Base-by-base conservation (phyloP, 305 asterid genomes). In the Withania somnifera region DNA sequence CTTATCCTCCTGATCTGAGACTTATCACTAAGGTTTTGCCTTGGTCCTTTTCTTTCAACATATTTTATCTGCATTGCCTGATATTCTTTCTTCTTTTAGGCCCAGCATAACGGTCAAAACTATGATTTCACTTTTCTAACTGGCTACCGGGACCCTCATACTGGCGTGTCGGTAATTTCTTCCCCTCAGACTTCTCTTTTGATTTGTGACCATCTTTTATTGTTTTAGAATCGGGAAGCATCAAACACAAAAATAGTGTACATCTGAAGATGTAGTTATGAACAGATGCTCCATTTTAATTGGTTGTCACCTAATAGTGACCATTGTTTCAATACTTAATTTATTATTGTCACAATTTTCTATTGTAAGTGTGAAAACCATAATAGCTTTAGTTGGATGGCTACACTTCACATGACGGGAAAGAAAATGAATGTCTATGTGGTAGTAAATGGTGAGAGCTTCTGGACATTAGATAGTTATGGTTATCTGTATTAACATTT, bases 141-240 rank as follows among this genome's bases (percentile, higher is more conserved):
- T 73, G 98, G 98, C 76, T 94, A 94, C 82, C 97, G 88, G 58
- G 98, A 94, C 83, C 98, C 98, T 82, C 98, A 97, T 86, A 95
- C 98, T 78, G 98, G 98, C 75, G 88, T 94, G 76, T 80, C 97
- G 6, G 97, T 94, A 88, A 63, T 50, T 64, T 19, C 58, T 47
- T 0, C 19, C 82, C 45, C 77, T 58, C 24, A 26, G 28, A 7
- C 66, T 80, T 13, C 82, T 58, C n/a, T 54, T 38, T 78, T 53
- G 56, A 38, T 38, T 45, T 45, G 22, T 71, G 79, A 71, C 58
- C 10, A 14, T 45, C 13, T 24, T 71, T 71, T 45, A 13, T 24
- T 45, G 45, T 14, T 24, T 45, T 24, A 22, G 79, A 68, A 20
- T 40, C 19, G 36, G 45, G 78, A 69, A 69, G 56, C 56, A 69